Conservation (phyloP, 1,139 yeast genomes). For the Debaryomyces sp. region DNA sequence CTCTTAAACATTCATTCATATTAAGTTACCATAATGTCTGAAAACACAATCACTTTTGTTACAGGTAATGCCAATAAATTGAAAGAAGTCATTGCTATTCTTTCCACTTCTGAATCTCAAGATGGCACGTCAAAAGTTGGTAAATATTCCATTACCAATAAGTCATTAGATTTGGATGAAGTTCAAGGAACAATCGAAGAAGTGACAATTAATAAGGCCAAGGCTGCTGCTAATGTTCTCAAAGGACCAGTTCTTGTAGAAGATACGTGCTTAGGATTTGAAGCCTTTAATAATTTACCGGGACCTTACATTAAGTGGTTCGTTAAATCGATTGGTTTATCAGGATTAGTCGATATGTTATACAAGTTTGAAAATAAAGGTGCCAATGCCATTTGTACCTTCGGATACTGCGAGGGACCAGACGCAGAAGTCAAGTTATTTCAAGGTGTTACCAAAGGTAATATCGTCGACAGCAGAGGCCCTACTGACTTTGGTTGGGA, state of each 20-base stretch:
- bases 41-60: slow-evolving; percentile 57
- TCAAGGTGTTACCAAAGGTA: slow-evolving; percentile 84
- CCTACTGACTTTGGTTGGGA: slow-evolving; percentile 93
- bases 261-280: slow-evolving; percentile 88
- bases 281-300: slow-evolving; percentile 79
- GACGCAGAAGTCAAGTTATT: slow-evolving; percentile 70
- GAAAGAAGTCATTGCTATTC: slow-evolving; percentile 77
- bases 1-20: background rate
- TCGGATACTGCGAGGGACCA: slow-evolving; percentile 88
- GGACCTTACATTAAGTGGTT: slow-evolving; percentile 96
- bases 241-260: slow-evolving; percentile 88
- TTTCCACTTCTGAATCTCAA: slow-evolving; percentile 36
- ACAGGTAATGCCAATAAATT: slow-evolving; percentile 91
- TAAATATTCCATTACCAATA: slow-evolving; percentile 55
- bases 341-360: slow-evolving; percentile 75
- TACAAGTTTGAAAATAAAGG: slow-evolving; percentile 79
- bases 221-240: slow-evolving; percentile 64
- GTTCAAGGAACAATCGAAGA: slow-evolving; percentile 86
- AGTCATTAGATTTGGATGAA: slow-evolving; percentile 80
- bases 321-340: slow-evolving; percentile 67
- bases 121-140: slow-evolving; percentile 46
- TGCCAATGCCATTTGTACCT: slow-evolving; percentile 90
- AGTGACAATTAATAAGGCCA: slow-evolving; percentile 81
- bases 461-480: slow-evolving; percentile 77
- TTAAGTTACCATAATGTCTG: background rate